These are phyloP conservation scores for Diaporthe vexans DNA, from an alignment of 2,329 filamentous ascomycete species.

Conservation along the genomic window DNA sequence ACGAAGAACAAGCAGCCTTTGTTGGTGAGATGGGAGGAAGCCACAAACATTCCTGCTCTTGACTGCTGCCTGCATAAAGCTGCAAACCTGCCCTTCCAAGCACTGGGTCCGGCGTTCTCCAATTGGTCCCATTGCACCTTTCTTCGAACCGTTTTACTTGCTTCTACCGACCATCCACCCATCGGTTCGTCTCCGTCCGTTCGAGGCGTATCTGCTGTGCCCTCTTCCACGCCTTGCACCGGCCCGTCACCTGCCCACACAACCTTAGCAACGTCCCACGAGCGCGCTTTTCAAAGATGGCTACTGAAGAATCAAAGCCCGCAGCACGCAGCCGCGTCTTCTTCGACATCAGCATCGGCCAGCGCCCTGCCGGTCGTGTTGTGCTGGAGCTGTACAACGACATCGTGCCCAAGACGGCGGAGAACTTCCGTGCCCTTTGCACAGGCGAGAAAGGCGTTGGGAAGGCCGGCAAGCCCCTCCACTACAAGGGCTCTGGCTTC, in stretches of 20 bases:
- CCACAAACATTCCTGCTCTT: constrained; percentile 38
- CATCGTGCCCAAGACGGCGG: constrained; percentile 92
- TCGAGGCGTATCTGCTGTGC: not conserved
- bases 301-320: constrained; percentile 56
- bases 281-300: constrained; percentile 51
- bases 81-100: not conserved
- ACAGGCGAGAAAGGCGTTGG: constrained; percentile 93
- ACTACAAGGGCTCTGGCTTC: constrained; percentile 94
- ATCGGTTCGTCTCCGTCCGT: not conserved
- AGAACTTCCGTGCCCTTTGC: constrained; percentile 95
- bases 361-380: constrained; percentile 80
- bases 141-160: not conserved
- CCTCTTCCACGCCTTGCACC: not conserved
- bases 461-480: constrained; percentile 85
- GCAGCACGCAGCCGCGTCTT: constrained; percentile 82
- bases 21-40: constrained; percentile 43
- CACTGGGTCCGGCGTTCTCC: no score
- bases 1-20: constrained; percentile 38
- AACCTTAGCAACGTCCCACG: constrained; percentile 15
- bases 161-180: not conserved
- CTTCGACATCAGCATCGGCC: constrained; percentile 91
- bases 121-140: not conserved
- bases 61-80: constrained; percentile 24
- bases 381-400: constrained; percentile 84
- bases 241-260: not conserved